Evolutionary conservation across 1,139 yeast species (phyloP), one percentile per base, ranked within the genome.

Genomic region (Neolecta irregularis): DNA sequence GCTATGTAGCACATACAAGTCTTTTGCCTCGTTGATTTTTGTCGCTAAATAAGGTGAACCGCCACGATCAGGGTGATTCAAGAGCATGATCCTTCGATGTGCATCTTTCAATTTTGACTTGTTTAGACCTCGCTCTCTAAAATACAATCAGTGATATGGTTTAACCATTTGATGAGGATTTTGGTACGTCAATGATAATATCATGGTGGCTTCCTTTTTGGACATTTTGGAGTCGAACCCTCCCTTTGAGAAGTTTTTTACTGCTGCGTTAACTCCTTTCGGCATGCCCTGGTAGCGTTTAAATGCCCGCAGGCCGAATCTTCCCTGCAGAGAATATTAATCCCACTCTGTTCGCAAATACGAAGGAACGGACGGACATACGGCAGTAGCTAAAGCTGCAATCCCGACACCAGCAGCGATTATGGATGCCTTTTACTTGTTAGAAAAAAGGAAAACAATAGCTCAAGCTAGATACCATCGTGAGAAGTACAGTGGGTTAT

Each of bases 41-140:
- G 96, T 85, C 42, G 98, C 98, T 53, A 88, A 57, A 51, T 72
- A 85, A 26, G 96, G 88, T 13, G 93, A 78, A 6, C 98, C 98
- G 35, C 98, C 98, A 54, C 91, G 79, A 61, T 88, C 98, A 8
- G 98, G 98, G 54, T 88, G 98, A 60, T 88, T 88, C 34, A 85
- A 71, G 55, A 88, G 64, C 94, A 88, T 83, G 61, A 80, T 78
- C 54, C 69, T 71, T 60, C 98, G 72, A 57, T 88, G 98, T 36
- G 79, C 80, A 45, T 85, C 96, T 58, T 88, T 85, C 52, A 88
- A 65, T 53, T 72, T 79, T 44, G 77, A 67, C 57, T 76, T 74
- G 11, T 77, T 68, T 48, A 88, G 63, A 20, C 73, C 74, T 24
- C 77, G 66, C 55, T 85, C 96, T 17, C 33, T 15, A 16, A 17